Conservation (phyloP, 192 early-diverging fungal species). For the Phlyctochytrium arcticum region DNA sequence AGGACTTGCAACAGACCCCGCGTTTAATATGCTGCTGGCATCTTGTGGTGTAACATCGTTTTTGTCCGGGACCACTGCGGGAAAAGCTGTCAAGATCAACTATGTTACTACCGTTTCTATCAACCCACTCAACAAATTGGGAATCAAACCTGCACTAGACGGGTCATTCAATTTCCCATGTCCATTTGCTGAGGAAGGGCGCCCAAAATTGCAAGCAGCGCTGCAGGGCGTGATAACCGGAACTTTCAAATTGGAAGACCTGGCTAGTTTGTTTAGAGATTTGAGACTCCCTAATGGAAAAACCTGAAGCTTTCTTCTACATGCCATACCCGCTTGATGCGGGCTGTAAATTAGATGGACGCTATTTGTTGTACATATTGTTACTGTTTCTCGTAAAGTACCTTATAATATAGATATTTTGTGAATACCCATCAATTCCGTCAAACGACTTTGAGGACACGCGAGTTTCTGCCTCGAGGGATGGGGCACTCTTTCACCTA, state of each 20-base stretch:
- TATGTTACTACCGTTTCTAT: conserved; percentile 22
- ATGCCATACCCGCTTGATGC: too few relatives aligned
- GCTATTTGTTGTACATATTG: too few relatives aligned
- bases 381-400: too few relatives aligned
- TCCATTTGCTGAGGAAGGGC: background rate
- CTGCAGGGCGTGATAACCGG: conserved; percentile 3
- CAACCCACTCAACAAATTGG: conserved; percentile 12
- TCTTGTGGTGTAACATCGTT: conserved; percentile 26
- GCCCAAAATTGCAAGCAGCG: background rate
- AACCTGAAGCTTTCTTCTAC: too few relatives aligned
- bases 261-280: background rate
- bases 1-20: conserved; percentile 25
- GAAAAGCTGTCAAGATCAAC: conserved; percentile 21
- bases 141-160: background rate
- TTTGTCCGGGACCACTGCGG: background rate
- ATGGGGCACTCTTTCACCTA: too few relatives aligned
- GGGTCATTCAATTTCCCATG: conserved; percentile 5
- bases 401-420: too few relatives aligned
- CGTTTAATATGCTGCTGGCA: conserved; percentile 23
- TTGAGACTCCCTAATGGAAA: too few relatives aligned
- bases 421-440: too few relatives aligned
- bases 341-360: too few relatives aligned
- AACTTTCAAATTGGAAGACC: background rate
- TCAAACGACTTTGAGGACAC: too few relatives aligned
- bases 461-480: too few relatives aligned